Conservation (phyloP, 2,329 filamentous ascomycete genomes). For the Arachnopeziza araneosa region DNA sequence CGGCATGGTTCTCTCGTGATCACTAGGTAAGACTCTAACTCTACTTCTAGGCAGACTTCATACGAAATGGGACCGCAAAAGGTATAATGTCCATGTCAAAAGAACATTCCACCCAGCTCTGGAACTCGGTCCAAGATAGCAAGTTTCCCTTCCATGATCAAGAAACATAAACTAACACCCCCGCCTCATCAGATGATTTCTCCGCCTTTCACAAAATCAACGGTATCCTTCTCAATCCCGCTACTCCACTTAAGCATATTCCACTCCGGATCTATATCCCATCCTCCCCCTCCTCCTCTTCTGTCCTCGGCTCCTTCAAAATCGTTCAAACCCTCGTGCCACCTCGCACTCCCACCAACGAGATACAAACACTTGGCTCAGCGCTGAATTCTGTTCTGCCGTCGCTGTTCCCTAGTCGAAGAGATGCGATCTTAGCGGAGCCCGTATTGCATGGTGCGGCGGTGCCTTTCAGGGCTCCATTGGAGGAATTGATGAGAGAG, state of each 20-base stretch:
- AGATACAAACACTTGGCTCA: conserved; percentile 66
- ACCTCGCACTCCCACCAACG: conserved; percentile 37
- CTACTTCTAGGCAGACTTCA: conserved; percentile 47
- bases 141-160: conserved; percentile 21
- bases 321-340: conserved; percentile 72
- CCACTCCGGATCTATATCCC: conserved; percentile 85
- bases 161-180: not conserved
- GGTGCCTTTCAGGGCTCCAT: conserved; percentile 70
- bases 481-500: conserved; percentile 78
- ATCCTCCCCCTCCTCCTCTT: conserved; percentile 46
- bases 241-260: conserved; percentile 72
- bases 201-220: conserved; percentile 68
- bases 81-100: conserved; percentile 67
- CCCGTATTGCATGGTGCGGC: conserved; percentile 80
- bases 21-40: not conserved
- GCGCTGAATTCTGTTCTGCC: conserved; percentile 73
- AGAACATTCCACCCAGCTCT: conserved; percentile 60
- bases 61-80: conserved; percentile 65
- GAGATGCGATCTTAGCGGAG: conserved; percentile 77
- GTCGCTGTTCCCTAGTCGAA: conserved; percentile 76
- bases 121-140: conserved; percentile 59
- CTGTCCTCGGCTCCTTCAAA: conserved; percentile 52
- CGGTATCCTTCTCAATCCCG: conserved; percentile 68
- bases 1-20: not conserved
- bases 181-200: conserved; percentile 56